Conservation (phyloP, 495 filamentous ascomycete genomes). For the Poronia punctata region DNA sequence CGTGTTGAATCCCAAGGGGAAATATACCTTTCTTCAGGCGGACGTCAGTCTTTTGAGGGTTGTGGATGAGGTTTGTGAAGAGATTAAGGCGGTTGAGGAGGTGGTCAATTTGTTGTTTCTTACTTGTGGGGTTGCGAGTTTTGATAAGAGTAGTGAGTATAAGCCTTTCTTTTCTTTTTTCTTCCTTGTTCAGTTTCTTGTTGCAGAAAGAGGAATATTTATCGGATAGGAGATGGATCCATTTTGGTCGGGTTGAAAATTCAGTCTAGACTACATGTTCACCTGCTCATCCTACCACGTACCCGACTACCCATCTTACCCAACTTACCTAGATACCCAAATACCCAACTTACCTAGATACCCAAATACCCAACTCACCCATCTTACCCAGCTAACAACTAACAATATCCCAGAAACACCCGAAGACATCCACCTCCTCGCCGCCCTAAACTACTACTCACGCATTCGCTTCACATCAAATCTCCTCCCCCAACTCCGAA, state of each 20-base stretch:
- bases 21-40: conserved; percentile 46
- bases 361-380: no score
- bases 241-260: no score
- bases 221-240: no score
- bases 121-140: conserved; percentile 37
- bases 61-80: conserved; percentile 54
- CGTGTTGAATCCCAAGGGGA: conserved; percentile 42
- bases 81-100: conserved; percentile 49
- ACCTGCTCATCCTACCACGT: no score
- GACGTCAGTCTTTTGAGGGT: conserved; percentile 52
- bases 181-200: no score
- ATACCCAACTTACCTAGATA: no score
- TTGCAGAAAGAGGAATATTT: no score
- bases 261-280: no score
- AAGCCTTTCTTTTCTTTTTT: no score
- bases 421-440: conserved; percentile 50
- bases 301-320: no score
- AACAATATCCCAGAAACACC: conserved; percentile 50
- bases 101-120: conserved; percentile 58
- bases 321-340: no score
- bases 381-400: background rate
- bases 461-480: conserved; percentile 57
- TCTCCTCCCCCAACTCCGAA: conserved; percentile 52
- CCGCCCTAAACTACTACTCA: conserved; percentile 53
- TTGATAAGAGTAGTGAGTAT: conserved; percentile 21